Base-by-base conservation (phyloP, 495 filamentous ascomycete genomes). In the Aspergillus steynii region DNA sequence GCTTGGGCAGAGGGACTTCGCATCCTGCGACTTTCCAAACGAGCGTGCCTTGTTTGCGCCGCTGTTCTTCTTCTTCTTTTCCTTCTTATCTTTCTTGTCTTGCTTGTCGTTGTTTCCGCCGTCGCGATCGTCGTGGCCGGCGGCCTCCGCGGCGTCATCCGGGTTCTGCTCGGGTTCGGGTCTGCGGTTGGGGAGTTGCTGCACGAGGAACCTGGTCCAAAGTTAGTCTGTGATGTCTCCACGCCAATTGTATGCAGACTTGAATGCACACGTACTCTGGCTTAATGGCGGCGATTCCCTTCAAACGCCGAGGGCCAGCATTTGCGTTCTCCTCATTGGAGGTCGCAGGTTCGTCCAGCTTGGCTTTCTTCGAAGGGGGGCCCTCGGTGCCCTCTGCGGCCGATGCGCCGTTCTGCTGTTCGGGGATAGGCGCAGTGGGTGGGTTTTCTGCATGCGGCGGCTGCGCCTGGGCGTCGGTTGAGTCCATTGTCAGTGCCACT, bases 31-130 rank as follows among this genome's bases (percentile, higher is more conserved):
- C 48, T 73, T 84, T 49, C 93, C 94, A 68, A 96, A 99, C n/a
- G 83, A 84, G 55, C 95, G 86, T 63, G 83, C 86, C 61, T 86
- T 93, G 69, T 99, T 98, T 71, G 97, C 95, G 29, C 94, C 92
- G 25, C 83, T 77, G 66, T 89, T 88, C 68, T 88, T 88, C 71
- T 86, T 90, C 67, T 88, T 88, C 69, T 86, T 85, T 62, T 85
- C 87, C 70, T 81, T 85, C 31, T 67, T 74, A 62, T 79, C 80
- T 63, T 77, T 82, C 26, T 76, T 42, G 1, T 10, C 74, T 5
- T 20, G 20, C 20, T 20, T 20, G 20, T 20, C 20, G 20, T 20
- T 20, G 20, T 20, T 20, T 20, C 20, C 20, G 20, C 68, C 65
- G 42, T 68, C 66, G 34, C 74, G 72, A 14, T 76, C 67, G 28